These are phyloP conservation scores for Mitragyna speciosa DNA, from an alignment of 257 asterid species.

Conservation along the genomic window DNA sequence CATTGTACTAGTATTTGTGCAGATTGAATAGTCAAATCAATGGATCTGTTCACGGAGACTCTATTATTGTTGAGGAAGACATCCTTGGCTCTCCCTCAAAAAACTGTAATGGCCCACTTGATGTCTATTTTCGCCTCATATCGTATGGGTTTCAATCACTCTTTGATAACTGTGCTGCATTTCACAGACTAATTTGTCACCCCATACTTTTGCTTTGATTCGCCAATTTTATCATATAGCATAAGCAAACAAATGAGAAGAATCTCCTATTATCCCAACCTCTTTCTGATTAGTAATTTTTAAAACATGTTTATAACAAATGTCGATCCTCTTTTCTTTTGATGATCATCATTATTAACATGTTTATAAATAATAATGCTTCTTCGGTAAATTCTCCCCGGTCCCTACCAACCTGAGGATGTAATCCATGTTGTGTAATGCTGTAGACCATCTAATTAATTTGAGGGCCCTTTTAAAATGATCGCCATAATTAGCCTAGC, in stretches of 20 bases:
- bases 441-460: background rate
- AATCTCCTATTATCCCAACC: conserved; percentile 8
- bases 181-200: conserved; percentile 9
- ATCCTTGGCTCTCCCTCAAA: conserved; percentile 15
- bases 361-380: conserved; percentile 23
- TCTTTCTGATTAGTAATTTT: conserved; percentile 2
- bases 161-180: conserved; percentile 41
- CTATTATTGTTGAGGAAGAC: conserved; percentile 29
- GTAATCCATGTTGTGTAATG: background rate
- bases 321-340: conserved; percentile 7
- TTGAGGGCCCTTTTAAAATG: conserved; percentile 5
- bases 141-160: conserved; percentile 37
- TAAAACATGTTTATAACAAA: conserved; percentile 23
- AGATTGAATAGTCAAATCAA: conserved; percentile 44
- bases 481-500: conserved; percentile 1
- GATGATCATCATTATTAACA: conserved; percentile 7
- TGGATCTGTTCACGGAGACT: conserved; percentile 37
- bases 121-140: conserved; percentile 28
- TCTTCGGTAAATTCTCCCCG: conserved; percentile 2
- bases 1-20: conserved; percentile 19
- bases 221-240: conserved; percentile 9
- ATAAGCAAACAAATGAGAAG: conserved; percentile 10
- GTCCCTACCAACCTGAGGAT: conserved; percentile 6
- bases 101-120: conserved; percentile 37
- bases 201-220: conserved; percentile 17